phyloP scores from a whole-genome alignment of 2,329 filamentous ascomycete species.

The Alternaria sp. region DNA sequence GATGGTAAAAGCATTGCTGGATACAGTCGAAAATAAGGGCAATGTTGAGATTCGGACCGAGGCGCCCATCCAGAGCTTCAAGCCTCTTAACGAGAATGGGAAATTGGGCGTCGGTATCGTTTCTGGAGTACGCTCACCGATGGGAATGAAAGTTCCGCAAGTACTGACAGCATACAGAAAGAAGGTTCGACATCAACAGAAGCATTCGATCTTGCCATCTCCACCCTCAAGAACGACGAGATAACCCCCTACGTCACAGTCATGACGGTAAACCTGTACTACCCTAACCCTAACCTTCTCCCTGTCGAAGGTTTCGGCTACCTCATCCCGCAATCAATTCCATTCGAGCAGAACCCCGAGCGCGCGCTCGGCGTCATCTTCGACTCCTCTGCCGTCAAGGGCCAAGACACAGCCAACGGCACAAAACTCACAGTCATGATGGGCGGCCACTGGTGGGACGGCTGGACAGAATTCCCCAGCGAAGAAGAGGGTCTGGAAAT shows the following conservation, averaged over 20 bases:
- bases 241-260: slow-evolving; percentile 76
- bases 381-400: slow-evolving; percentile 73
- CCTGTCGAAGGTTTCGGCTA: slow-evolving; percentile 84
- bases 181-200: slow-evolving; percentile 23
- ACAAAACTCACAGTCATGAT: slow-evolving; percentile 95
- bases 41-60: slow-evolving; percentile 54
- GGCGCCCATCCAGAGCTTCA: slow-evolving; percentile 38
- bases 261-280: slow-evolving; percentile 93
- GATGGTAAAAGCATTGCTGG: slow-evolving; percentile 50
- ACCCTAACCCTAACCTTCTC: slow-evolving; percentile 69
- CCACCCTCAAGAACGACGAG: slow-evolving; percentile 53
- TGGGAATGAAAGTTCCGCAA: neutral
- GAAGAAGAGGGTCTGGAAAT: slow-evolving; percentile 72
- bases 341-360: slow-evolving; percentile 78
- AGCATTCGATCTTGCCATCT: slow-evolving; percentile 44
- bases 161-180: slow-evolving; percentile 29
- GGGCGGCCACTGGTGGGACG: slow-evolving; percentile 90
- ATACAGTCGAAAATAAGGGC: slow-evolving; percentile 48
- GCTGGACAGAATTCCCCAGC: slow-evolving; percentile 67
- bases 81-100: slow-evolving; percentile 19
- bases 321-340: slow-evolving; percentile 79
- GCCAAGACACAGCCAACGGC: slow-evolving; percentile 66
- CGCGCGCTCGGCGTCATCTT: slow-evolving; percentile 90
- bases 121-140: slow-evolving; percentile 32
- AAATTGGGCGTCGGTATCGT: slow-evolving; percentile 35